phyloP scores from a whole-genome alignment of 805 yeast genomes.

The Lipomyces yamanashiensis region DNA sequence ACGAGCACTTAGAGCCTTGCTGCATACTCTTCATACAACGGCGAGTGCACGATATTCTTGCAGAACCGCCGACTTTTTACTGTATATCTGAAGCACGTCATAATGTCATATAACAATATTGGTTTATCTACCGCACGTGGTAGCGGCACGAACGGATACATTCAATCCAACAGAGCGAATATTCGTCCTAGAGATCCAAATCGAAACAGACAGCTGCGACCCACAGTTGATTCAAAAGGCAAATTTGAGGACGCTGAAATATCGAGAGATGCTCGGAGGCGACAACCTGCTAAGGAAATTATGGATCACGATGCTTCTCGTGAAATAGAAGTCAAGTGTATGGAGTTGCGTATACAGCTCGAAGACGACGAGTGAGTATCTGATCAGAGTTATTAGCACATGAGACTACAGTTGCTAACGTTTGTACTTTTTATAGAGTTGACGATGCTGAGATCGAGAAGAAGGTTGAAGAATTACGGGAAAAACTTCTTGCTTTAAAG shows the following conservation, averaged over 20 bases:
- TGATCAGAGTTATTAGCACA: not conserved
- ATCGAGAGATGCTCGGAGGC: constrained; percentile 14
- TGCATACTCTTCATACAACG: too few species aligned
- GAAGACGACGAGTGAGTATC: constrained; percentile 37
- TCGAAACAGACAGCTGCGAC: not conserved
- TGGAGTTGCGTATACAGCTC: constrained; percentile 38
- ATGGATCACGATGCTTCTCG: constrained; percentile 34
- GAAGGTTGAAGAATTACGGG: constrained; percentile 30
- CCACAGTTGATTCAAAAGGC: constrained; percentile 16
- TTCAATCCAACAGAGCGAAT: constrained; percentile 38
- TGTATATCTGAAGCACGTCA: not conserved
- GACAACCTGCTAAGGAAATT: constrained; percentile 28
- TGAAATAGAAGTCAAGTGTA: constrained; percentile 38
- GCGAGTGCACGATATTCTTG: too few species aligned
- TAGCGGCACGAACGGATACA: constrained; percentile 43
- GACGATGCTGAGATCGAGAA: constrained; percentile 38
- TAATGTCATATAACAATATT: constrained; percentile 41
- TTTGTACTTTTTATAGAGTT: constrained; percentile 2
- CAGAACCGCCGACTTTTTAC: too few species aligned
- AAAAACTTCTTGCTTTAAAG: constrained; percentile 6
- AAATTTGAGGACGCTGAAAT: constrained; percentile 25
- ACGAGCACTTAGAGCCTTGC: too few species aligned
- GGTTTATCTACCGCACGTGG: constrained; percentile 45
- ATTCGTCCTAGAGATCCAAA: constrained; percentile 18
- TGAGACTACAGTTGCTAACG: not conserved